Base-by-base conservation (phyloP, 768 basidiomycete genomes). In the Calocera viscosa region DNA sequence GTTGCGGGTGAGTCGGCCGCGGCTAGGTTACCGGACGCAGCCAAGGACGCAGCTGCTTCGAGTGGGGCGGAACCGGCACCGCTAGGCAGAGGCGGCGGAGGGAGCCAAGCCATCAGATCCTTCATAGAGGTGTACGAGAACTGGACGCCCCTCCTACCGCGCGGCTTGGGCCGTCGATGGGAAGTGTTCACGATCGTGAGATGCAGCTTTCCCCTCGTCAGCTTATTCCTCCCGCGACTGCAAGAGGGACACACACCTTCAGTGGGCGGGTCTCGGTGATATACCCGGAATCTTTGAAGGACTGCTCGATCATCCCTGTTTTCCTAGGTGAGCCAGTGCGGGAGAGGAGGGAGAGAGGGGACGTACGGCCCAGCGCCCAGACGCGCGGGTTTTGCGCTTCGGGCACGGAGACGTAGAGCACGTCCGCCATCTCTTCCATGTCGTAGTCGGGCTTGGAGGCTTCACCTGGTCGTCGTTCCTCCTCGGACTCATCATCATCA, bases 201-300 rank as follows among this genome's bases (percentile, higher is more conserved):
- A 30, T 64, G 39, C 49, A 32, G 12, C 14, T 10, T 12, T n/a
- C 19, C n/a, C 30, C 39, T 34, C 24, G 26, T n/a, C 26, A 38
- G 17, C 39, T 47, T 47, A 47, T 19, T 47, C 10, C 8, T 24
- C 43, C 43, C 19, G 16, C 7, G 43, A 47, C 7, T 16, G 64
- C 14, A 12, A 16, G 47, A 28, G 38, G 35, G 26, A 32, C 17
- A 2, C 12, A 26, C 26, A 69, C 68, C 68, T 67, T 66, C 1
- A 69, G 40, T 24, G 66, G 68, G 8, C 68, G 47, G 17, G 33
- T 69, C 1, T 69, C 66, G 3, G 30, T 34, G 41, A 69, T 39
- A n/a, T 53, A 69, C 16, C 68, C 68, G 3, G 68, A 35, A 30
- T 41, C 66, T 35, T 53, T 64, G 53, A 69, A 69, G 24, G 28